Base-by-base conservation (phyloP, 441 rosid species). In the Kokia cookei region DNA sequence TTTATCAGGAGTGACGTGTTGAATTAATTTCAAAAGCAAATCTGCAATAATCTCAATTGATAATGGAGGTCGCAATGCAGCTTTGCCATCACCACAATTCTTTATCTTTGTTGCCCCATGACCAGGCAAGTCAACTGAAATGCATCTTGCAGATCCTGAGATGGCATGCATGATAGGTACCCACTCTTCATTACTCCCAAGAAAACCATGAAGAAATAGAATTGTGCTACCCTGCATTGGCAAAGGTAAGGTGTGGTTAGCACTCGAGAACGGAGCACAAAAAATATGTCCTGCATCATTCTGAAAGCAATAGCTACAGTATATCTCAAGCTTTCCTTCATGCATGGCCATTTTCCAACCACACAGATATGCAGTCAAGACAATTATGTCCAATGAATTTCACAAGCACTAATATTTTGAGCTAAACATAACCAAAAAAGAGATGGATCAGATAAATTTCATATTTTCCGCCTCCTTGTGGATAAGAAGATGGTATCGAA, bases 171-270 rank as follows among this genome's bases (percentile, higher is more conserved):
- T 93, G 82, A 93, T 84, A 57, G 92, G 87, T 64, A 89, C 83
- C 99, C 99, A 95, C 65, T 95, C 99, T 80, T 89, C 90, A 69
- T 94, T 88, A 71, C 89, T 88, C 83, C 98, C 99, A 43, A 95
- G 94, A 85, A 95, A 90, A 67, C 99, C 99, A 76, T 95, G 99
- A 55, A 95, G 93, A 81, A 91, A 93, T 63, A 95, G 29, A 72
- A 84, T 78, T 61, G 89, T 80, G 79, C 76, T 82, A 37, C 83
- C 89, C 97, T 93, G 89, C 75, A 82, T 40, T 19, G 80, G 50
- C 57, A 71, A 57, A 74, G 47, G 19, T 11, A 70, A 11, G n/a
- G 26, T 19, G 14, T 40, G 68, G 55, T 65, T 35, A 75, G 57
- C 57, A 64, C 53, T 10, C 29, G 7, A 65, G 47, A 59, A 50